Conservation (phyloP, 2,329 filamentous ascomycete species). For the Clonostachys rhizophaga region DNA sequence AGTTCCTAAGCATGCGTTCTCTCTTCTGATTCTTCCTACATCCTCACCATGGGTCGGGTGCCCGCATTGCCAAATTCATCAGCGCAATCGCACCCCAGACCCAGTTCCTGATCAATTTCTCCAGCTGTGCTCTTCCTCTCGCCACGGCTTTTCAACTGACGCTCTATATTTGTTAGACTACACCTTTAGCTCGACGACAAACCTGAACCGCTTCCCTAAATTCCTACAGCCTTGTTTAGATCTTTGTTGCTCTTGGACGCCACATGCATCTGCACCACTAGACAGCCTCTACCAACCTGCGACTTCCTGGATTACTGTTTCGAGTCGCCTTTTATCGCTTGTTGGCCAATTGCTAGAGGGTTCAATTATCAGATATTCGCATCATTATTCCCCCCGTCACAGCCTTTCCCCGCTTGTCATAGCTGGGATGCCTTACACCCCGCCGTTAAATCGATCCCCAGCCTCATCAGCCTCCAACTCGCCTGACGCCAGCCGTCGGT, state of each 20-base stretch:
- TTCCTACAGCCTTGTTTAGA: neutral
- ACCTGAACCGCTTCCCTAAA: too few relatives aligned
- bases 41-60: neutral
- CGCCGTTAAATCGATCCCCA: conserved; percentile 64
- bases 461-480: conserved; percentile 53
- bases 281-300: neutral
- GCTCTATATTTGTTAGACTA: too few relatives aligned
- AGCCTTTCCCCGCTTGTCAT: neutral
- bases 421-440: conserved; percentile 81
- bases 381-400: neutral
- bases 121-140: too few relatives aligned
- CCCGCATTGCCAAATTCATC: neutral
- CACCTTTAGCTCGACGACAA: too few relatives aligned
- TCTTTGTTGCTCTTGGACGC: neutral
- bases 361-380: neutral
- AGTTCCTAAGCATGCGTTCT: neutral
- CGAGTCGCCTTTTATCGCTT: neutral
- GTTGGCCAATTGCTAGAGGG: neutral
- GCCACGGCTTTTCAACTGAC: too few relatives aligned
- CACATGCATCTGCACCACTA: neutral
- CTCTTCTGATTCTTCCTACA: neutral
- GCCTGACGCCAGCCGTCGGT: conserved; percentile 52
- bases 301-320: neutral
- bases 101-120: too few relatives aligned
- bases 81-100: neutral